Evolutionary conservation across 2,329 filamentous ascomycete species (phyloP), one percentile per base, ranked within the genome.

Genomic region (Penicillium glabrum): DNA sequence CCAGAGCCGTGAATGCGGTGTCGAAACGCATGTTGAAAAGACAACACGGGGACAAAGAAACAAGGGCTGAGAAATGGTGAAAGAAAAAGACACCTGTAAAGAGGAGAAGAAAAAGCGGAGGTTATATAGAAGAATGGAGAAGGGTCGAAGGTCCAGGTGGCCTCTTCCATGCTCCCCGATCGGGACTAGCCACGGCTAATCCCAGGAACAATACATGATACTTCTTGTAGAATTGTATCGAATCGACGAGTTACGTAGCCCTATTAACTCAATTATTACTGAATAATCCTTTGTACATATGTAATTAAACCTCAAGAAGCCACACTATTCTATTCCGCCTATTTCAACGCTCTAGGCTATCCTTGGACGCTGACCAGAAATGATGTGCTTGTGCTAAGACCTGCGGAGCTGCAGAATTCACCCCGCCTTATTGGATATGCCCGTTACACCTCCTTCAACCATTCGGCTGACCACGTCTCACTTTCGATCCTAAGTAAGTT

Each of bases 21-120:
- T 89, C 89, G 79, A 96, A 86, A 86, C 89, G 91, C 91, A 96
- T 96, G 73, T 72, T 87, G 83, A 71, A 62, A 50, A 61, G 60
- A 46, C 49, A 53, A 54, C 48, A 53, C 65, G 65, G 63, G 63
- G 61, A 64, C 57, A 64, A 59, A 58, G 46, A 19, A 61, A 46
- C 51, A 48, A 56, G 48, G 54, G 57, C 58, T 54, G 53, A 53
- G 57, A 56, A 56, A 52, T 54, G 53, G 59, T 56, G 60, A 57
- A 58, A 54, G 57, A 47, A 56, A 51, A 23, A 8, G 31, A 47
- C 33, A 27, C 47, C 51, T 46, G 29, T 24, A 41, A 37, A 62
- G 52, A 51, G 51, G 60, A 63, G 60, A 61, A 59, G 59, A 53
- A 45, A 53, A 53, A 59, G 60, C 54, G 57, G 61, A 59, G 65